Evolutionary conservation across 331 rosid species (phyloP), one percentile per base, ranked within the genome.

Genomic region (Quercus lobata): DNA sequence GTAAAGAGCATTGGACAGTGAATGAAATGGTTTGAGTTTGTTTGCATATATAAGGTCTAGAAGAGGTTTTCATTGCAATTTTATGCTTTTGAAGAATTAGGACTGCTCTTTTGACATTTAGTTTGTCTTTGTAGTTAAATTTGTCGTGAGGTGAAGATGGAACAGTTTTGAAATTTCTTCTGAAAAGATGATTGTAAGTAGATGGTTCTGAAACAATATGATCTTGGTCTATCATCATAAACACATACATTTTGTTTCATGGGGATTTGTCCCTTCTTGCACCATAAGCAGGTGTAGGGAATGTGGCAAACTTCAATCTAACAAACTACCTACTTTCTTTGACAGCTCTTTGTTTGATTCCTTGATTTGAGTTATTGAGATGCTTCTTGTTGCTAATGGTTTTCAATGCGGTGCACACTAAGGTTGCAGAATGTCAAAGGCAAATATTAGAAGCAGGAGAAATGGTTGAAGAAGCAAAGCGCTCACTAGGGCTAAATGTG

Each of bases 371-470:
- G 72, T 22, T 58, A 8, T 41, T 55, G 19, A 4, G 21, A 35
- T 21, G 9, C 32, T 24, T 37, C 8, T 34, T 71, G 3, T 34
- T 69, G 63, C 79, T 52, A 49, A 66, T 69, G 54, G 78, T 86
- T 55, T 76, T 24, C 66, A 49, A 78, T 66, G 69, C 24, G 68
- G 74, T 63, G 22, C 62, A 68, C 6, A 21, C 77, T 10, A 84
- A 92, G 98, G 91, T 90, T 83, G 97, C 77, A 71, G 94, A 92
- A 83, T 90, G 94, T 78, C 94, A 94, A 70, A 89, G 81, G 85
- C 96, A 92, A 86, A 92, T 91, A 86, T 68, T 78, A 27, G 90
- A 86, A 84, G 98, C 97, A 60, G 91, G 90, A 89, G 82, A 85
- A 41, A 61, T 86, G 93, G 85, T 91, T 55, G 94, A 90, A 71